A percentile compares a stretch with the other conserved stretches of the same genome.
Evolutionary conservation across 495 filamentous ascomycete genomes (phyloP).

Genomic region (Xanthoparmelia taractica): DNA sequence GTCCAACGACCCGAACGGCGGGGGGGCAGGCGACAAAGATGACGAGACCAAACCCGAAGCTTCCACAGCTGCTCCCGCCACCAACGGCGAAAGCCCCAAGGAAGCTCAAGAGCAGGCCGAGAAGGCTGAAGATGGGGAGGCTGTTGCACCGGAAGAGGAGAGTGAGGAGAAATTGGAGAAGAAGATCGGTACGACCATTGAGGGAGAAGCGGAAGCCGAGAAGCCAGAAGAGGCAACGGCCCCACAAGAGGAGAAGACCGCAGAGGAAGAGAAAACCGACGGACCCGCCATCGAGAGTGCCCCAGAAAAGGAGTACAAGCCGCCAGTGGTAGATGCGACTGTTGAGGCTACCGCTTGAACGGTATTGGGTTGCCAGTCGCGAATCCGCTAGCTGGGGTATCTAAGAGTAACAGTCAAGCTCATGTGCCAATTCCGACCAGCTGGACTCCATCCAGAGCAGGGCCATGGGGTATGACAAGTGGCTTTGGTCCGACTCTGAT

Average conservation of each 20-base stretch:
- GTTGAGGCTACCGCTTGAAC: constrained; percentile 23
- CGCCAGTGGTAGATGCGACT: constrained; percentile 24
- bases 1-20: constrained; percentile 45
- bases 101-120: constrained; percentile 43
- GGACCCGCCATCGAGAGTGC: constrained; percentile 23
- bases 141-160: constrained; percentile 30
- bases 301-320: constrained; percentile 23
- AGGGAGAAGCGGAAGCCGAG: constrained; percentile 32
- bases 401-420: not conserved
- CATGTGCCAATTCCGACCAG: not conserved
- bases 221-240: constrained; percentile 36
- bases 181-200: constrained; percentile 28
- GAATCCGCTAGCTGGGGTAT: not conserved
- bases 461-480: not conserved
- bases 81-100: constrained; percentile 40
- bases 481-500: not conserved
- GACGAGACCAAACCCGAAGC: constrained; percentile 34
- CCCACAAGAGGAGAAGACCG: constrained; percentile 25
- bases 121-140: constrained; percentile 33
- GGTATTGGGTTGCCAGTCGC: not conserved
- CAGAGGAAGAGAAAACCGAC: constrained; percentile 26
- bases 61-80: constrained; percentile 33
- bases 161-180: constrained; percentile 29
- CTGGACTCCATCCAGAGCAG: not conserved
- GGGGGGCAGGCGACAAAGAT: constrained; percentile 40